phyloP scores from a whole-genome alignment of 257 asterid species.

The Solanum bulbocastanum region DNA sequence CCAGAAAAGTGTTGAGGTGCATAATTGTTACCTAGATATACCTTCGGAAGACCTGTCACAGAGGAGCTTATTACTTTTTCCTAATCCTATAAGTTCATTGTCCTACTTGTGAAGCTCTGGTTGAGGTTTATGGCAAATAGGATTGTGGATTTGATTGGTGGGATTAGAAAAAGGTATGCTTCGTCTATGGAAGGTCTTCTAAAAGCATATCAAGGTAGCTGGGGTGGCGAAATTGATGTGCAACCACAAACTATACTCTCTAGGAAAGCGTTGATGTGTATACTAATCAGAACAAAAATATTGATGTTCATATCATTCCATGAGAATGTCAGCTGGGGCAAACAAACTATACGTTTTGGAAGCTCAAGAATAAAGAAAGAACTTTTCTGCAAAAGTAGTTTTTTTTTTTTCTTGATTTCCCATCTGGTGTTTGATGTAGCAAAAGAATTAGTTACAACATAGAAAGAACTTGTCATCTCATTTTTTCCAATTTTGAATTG shows the following conservation, averaged over 20 bases:
- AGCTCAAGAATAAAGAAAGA: not conserved
- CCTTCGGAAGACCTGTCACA: too few relatives aligned
- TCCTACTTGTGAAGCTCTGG: not conserved
- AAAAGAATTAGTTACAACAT: too few relatives aligned
- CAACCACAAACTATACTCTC: not conserved
- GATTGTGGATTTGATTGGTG: not conserved
- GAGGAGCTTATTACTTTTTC: too few relatives aligned
- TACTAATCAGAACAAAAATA: too few relatives aligned
- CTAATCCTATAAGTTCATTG: too few relatives aligned
- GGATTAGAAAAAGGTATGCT: not conserved
- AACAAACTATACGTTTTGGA: not conserved
- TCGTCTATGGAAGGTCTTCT: not conserved
- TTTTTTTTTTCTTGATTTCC: too few relatives aligned
- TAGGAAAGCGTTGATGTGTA: too few relatives aligned
- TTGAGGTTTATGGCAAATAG: not conserved
- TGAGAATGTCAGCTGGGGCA: not conserved
- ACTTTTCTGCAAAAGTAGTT: not conserved
- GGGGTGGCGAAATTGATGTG: constrained; percentile 22
- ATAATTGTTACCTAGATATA: too few relatives aligned
- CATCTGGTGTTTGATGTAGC: not conserved
- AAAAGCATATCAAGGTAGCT: not conserved
- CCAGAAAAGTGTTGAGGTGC: too few relatives aligned
- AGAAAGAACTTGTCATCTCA: not conserved
- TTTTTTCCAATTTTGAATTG: not conserved
- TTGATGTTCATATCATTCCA: not conserved